phyloP scores from a whole-genome alignment of 179 eudicot species.

The Beta lomatogona region DNA sequence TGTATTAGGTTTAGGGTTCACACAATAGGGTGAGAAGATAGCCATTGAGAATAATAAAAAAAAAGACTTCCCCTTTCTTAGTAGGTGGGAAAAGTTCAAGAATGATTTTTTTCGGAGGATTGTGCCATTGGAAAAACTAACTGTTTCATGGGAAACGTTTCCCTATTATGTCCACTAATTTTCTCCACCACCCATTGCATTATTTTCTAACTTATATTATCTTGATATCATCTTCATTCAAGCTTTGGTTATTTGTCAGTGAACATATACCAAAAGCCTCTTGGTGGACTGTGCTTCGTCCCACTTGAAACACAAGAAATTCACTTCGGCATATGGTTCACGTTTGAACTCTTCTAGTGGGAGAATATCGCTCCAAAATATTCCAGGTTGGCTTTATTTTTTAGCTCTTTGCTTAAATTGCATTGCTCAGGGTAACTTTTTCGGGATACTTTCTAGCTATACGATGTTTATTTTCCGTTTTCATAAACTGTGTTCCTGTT shows the following conservation, averaged over 20 bases:
- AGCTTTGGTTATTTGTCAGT: slow-evolving; percentile 40
- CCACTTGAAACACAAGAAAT: slow-evolving; percentile 67
- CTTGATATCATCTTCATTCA: slow-evolving; percentile 19
- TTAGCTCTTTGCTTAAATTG: background rate
- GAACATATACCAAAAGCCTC: slow-evolving; percentile 64
- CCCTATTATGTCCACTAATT: slow-evolving; percentile 82
- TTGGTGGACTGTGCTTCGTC: slow-evolving; percentile 87
- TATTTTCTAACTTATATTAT: slow-evolving; percentile 14
- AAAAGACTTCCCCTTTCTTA: slow-evolving; percentile 82
- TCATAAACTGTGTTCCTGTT: background rate
- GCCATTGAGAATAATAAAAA: slow-evolving; percentile 69
- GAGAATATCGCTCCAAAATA: slow-evolving; percentile 88
- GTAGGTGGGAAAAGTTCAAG: slow-evolving; percentile 69
- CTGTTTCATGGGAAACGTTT: slow-evolving; percentile 89
- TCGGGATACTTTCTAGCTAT: background rate
- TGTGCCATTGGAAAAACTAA: slow-evolving; percentile 89
- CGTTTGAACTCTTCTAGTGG: slow-evolving; percentile 78
- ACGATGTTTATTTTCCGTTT: background rate
- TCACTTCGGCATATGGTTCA: slow-evolving; percentile 66
- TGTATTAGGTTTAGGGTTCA: too few species aligned
- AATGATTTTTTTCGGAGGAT: slow-evolving; percentile 80
- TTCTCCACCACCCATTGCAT: slow-evolving; percentile 6
- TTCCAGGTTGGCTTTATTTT: slow-evolving; percentile 61
- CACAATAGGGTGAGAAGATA: slow-evolving; percentile 47
- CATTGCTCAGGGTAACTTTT: background rate